Base-by-base conservation (phyloP, 495 filamentous ascomycete species). In the Delitschia confertaspora region DNA sequence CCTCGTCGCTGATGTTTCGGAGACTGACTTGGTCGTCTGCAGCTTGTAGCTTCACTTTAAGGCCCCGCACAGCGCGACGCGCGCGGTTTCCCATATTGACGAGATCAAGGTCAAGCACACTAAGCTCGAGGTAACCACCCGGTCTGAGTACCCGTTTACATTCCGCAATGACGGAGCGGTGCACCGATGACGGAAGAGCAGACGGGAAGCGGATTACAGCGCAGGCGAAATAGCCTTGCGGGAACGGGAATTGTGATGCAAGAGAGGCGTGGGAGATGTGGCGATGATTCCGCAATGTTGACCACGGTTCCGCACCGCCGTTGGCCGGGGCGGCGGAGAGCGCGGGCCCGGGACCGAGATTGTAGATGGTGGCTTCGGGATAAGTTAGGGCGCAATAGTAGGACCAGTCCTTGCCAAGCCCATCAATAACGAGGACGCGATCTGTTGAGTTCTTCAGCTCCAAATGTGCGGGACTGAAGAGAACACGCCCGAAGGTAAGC, bases 331-430 rank as follows among this genome's bases (percentile, higher is more conserved):
- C 72, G 6, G 35, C 18, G 10, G 45, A 43, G n/a, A n/a, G n/a
- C 1, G 42, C 45, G n/a, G 35, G 16, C 23, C 47, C 52, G 13
- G 75, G 73, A 9, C 76, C 82, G 22, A 89, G 71, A 56, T 85
- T 93, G 70, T 93, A 95, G 45, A 98, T 80, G 14, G 79, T 82
- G 0, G 85, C 83, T 21, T 73, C 73, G 0, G 85, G 84, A 51
- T 98, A 96, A 2, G 88, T 93, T 59, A 95, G 73, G 10, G 91
- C 86, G 36, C 84, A 88, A 61, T 95, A 98, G 65, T 93, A 96
- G 3, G 88, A 95, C 93, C 93, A 99, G 61, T 99, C 93, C 51
- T 70, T 85, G 34, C 82, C 84, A 21, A 98, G 75, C 8, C 93
- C 93, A 61, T 99, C 91, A 29, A 99, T 73, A 16, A 99, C 82